These are phyloP conservation scores for Dichotomocladium elegans DNA, from an alignment of 371 early-diverging fungal genomes.

Conservation along the genomic window DNA sequence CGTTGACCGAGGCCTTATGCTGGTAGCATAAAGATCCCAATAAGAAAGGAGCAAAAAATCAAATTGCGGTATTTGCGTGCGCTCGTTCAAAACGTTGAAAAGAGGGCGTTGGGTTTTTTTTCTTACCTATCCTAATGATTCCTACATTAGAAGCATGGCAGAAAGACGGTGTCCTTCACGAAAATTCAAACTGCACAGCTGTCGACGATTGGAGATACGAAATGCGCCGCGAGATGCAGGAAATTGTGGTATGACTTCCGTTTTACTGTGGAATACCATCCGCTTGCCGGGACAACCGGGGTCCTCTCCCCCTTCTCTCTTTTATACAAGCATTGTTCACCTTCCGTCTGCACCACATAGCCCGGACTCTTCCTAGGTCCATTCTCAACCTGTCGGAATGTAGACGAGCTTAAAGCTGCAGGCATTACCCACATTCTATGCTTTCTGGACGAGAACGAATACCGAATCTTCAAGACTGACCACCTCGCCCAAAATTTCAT, in stretches of 20 bases:
- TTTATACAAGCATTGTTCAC: background rate
- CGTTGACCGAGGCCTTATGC: too few species aligned
- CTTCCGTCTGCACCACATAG: constrained; percentile 11
- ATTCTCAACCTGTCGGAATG: constrained; percentile 64
- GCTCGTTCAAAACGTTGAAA: too few species aligned
- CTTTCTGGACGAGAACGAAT: constrained; percentile 64
- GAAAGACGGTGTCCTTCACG: background rate
- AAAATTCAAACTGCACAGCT: constrained; percentile 10
- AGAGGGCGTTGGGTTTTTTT: too few species aligned
- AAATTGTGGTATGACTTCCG: constrained; percentile 53
- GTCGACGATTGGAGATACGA: constrained; percentile 70
- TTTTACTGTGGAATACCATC: too few species aligned
- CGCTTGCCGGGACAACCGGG: too few species aligned
- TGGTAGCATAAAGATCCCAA: too few species aligned
- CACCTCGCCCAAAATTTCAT: constrained; percentile 16
- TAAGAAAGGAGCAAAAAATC: too few species aligned
- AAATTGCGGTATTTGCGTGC: too few species aligned
- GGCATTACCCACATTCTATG: constrained; percentile 77
- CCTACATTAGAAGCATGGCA: background rate
- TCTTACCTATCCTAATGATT: background rate
- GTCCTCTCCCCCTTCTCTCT: too few species aligned
- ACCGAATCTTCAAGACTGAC: constrained; percentile 32
- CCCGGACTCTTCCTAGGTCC: constrained; percentile 80
- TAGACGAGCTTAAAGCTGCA: constrained; percentile 37
- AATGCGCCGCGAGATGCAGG: constrained; percentile 82